A percentile compares a stretch with the other conserved stretches of the same genome.
Conservation (phyloP, 1,284 basidiomycete species). For the Pyrrhoderma noxium region DNA sequence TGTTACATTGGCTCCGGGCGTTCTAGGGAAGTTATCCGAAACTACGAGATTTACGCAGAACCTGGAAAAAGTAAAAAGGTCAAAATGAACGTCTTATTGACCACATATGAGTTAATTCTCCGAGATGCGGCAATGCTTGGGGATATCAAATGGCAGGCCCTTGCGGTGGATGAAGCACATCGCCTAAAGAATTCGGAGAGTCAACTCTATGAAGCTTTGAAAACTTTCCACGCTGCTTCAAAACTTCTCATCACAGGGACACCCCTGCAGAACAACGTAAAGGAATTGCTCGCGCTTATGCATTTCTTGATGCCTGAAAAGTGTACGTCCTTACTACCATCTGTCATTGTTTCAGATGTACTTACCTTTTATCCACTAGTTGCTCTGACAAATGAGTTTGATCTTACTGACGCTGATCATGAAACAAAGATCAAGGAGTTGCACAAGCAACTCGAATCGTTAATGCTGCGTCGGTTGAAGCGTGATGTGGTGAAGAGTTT, state of each 20-base stretch:
- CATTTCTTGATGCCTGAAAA: slow-evolving; percentile 99
- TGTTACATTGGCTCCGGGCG: slow-evolving; percentile 91
- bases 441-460: slow-evolving; percentile 86
- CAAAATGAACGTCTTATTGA: slow-evolving; percentile 95
- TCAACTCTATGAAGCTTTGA: slow-evolving; percentile 92
- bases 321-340: slow-evolving; percentile 48
- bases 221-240: slow-evolving; percentile 82
- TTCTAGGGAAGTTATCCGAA: slow-evolving; percentile 87
- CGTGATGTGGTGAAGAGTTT: slow-evolving; percentile 96
- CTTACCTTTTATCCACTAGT: slow-evolving; percentile 37
- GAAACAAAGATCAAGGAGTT: slow-evolving; percentile 93
- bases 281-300: slow-evolving; percentile 94
- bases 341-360: slow-evolving; percentile 7
- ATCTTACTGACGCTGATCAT: slow-evolving; percentile 88
- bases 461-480: slow-evolving; percentile 95
- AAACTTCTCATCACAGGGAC: slow-evolving; percentile 98
- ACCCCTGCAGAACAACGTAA: slow-evolving; percentile 98
- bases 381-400: slow-evolving; percentile 87
- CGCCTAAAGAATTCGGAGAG: slow-evolving; percentile 97
- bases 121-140: slow-evolving; percentile 86
- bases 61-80: slow-evolving; percentile 60
- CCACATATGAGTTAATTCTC: slow-evolving; percentile 95
- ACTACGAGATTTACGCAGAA: slow-evolving; percentile 84
- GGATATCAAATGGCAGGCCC: slow-evolving; percentile 95
- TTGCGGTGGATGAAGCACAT: slow-evolving; percentile 98